Percentiles rank a stretch among this genome's conserved stretches.
These are phyloP conservation scores for Colletotrichum sp. DNA, from an alignment of 2,329 filamentous ascomycete species.

Conservation along the genomic window DNA sequence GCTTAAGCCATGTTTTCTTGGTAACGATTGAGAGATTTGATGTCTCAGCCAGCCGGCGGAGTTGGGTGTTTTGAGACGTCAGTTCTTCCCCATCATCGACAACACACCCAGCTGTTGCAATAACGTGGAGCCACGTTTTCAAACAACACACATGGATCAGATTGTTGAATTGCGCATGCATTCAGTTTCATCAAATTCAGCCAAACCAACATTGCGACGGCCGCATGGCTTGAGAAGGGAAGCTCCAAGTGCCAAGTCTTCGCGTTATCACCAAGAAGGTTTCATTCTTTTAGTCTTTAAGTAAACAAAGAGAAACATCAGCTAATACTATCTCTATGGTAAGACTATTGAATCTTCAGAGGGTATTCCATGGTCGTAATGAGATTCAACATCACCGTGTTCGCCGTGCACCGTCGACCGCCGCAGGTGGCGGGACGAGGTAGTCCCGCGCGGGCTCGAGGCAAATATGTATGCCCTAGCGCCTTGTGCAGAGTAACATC, in stretches of 20 bases:
- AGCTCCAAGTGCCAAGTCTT: background rate
- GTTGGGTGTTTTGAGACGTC: rapidly evolving
- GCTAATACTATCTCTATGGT: rapidly evolving
- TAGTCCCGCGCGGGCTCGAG: rapidly evolving
- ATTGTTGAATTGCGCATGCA: rapidly evolving
- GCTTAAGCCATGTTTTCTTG: background rate
- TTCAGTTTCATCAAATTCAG: too few relatives aligned
- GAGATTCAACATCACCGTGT: background rate
- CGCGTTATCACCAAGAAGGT: too few relatives aligned
- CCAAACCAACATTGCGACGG: rapidly evolving
- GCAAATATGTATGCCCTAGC: background rate
- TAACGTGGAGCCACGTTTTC: background rate
- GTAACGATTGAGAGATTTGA: rapidly evolving
- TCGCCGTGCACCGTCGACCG: background rate
- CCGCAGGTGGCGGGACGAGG: background rate
- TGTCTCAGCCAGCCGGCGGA: rapidly evolving
- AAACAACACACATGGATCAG: background rate
- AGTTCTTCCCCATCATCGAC: background rate
- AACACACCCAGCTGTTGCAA: too few relatives aligned
- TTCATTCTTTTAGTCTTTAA: too few relatives aligned
- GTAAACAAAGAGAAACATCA: too few relatives aligned
- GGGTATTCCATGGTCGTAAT: background rate
- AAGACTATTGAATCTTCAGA: too few relatives aligned
- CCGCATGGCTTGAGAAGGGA: rapidly evolving
- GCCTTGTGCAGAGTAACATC: rapidly evolving